phyloP scores from a whole-genome alignment of 202 grass and related monocot species.

The Carex arenaria region DNA sequence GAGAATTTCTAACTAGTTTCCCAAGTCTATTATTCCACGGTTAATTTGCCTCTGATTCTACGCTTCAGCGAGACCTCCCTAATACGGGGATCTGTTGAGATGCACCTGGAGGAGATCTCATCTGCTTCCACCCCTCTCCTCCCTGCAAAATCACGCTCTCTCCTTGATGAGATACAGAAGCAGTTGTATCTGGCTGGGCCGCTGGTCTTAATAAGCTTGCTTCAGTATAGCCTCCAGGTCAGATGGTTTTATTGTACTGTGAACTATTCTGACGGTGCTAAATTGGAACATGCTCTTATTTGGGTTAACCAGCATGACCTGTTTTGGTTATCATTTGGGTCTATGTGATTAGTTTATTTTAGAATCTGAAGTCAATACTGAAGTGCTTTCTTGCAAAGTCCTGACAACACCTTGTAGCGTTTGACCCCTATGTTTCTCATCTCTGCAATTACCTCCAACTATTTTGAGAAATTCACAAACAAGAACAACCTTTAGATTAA shows the following conservation, averaged over 20 bases:
- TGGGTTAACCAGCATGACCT: background rate
- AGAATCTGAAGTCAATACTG: background rate
- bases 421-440: background rate
- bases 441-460: background rate
- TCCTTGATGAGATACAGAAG: constrained; percentile 35
- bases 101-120: background rate
- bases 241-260: background rate
- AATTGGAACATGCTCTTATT: background rate
- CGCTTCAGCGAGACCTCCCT: background rate
- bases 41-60: background rate
- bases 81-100: background rate
- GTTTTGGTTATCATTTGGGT: background rate
- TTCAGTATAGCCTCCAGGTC: constrained; percentile 73
- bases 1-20: background rate
- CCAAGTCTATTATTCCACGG: too few species aligned
- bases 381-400: background rate
- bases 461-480: background rate
- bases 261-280: background rate
- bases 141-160: background rate
- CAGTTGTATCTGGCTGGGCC: constrained; percentile 58
- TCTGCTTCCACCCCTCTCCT: background rate
- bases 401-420: background rate
- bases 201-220: constrained; percentile 51
- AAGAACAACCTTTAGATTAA: background rate
- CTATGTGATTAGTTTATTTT: background rate